Percentiles rank a stretch among this genome's conserved stretches.
phyloP scores from a whole-genome alignment of 108 stramenopile genomes.

The Skeletonema costatum region DNA sequence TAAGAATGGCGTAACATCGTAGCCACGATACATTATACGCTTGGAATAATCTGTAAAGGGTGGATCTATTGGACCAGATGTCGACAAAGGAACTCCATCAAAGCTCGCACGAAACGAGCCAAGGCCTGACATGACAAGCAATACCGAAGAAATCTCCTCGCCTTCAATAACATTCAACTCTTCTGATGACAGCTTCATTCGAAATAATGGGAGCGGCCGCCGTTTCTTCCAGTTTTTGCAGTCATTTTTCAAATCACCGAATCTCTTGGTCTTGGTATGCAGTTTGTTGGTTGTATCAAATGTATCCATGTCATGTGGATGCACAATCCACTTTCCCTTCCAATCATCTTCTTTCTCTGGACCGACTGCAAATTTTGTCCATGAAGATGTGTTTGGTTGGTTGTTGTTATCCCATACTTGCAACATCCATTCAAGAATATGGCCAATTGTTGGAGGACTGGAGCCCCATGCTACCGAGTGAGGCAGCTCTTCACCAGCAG shows the following conservation, averaged over 20 bases:
- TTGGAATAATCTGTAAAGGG: slow-evolving; percentile 46
- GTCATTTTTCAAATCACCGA: not conserved
- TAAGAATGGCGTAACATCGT: slow-evolving; percentile 34
- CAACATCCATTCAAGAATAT: slow-evolving; percentile 26
- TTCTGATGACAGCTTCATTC: not conserved
- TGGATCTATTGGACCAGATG: slow-evolving; percentile 45
- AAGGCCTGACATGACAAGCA: slow-evolving; percentile 41
- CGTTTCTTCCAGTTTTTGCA: slow-evolving; percentile 25
- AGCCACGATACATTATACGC: slow-evolving; percentile 43
- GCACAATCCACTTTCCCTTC: slow-evolving; percentile 38
- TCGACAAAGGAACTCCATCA: slow-evolving; percentile 43
- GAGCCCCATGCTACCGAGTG: too few species aligned
- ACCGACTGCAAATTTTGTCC: slow-evolving; percentile 28
- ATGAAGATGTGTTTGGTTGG: slow-evolving; percentile 2
- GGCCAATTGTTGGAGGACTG: not conserved
- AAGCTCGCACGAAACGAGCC: slow-evolving; percentile 43
- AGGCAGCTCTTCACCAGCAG: not conserved
- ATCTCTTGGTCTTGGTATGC: too few species aligned
- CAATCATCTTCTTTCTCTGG: slow-evolving; percentile 24
- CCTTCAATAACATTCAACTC: slow-evolving; percentile 4
- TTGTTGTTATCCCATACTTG: slow-evolving; percentile 3
- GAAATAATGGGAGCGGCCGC: slow-evolving; percentile 28
- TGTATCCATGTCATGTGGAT: slow-evolving; percentile 30
- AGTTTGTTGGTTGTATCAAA: not conserved
- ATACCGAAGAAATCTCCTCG: slow-evolving; percentile 21